A percentile compares a stretch with the other conserved stretches of the same genome.
Evolutionary conservation across 331 rosid genomes (phyloP).

Genomic region (Phaseolus coccineus): DNA sequence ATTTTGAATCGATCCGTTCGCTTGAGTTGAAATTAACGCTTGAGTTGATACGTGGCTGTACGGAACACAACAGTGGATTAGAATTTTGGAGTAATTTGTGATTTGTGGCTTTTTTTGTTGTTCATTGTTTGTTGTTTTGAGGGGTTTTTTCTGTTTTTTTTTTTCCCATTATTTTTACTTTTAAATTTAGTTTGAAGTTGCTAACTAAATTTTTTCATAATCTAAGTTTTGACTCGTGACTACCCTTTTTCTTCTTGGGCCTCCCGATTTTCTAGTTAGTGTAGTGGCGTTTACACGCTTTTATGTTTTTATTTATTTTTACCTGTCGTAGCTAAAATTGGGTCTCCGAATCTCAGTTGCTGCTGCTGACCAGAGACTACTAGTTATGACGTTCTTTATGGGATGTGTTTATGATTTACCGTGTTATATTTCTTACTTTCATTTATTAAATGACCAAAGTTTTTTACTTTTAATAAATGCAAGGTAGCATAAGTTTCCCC

Average conservation of each 20-base stretch:
- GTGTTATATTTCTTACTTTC: not conserved
- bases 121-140: not conserved
- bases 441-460: not conserved
- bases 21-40: conserved; percentile 29
- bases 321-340: conserved; percentile 19
- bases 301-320: not conserved
- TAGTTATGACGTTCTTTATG: conserved; percentile 25
- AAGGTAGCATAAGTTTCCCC: conserved; percentile 9
- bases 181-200: not conserved
- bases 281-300: conserved; percentile 30
- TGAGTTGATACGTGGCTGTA: conserved; percentile 32
- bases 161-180: not conserved
- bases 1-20: conserved; percentile 31
- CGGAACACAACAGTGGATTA: conserved; percentile 22
- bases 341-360: not conserved
- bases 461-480: conserved; percentile 18
- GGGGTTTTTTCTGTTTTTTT: not conserved
- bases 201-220: conserved; percentile 27
- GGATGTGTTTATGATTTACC: conserved; percentile 18
- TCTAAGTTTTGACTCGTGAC: conserved; percentile 35
- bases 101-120: conserved; percentile 19
- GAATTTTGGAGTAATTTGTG: conserved; percentile 25
- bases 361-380: conserved; percentile 29
- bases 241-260: not conserved
- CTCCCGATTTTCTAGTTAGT: conserved; percentile 13